Base-by-base conservation (phyloP, 2,329 filamentous ascomycete genomes). In the Monosporascus sp. region DNA sequence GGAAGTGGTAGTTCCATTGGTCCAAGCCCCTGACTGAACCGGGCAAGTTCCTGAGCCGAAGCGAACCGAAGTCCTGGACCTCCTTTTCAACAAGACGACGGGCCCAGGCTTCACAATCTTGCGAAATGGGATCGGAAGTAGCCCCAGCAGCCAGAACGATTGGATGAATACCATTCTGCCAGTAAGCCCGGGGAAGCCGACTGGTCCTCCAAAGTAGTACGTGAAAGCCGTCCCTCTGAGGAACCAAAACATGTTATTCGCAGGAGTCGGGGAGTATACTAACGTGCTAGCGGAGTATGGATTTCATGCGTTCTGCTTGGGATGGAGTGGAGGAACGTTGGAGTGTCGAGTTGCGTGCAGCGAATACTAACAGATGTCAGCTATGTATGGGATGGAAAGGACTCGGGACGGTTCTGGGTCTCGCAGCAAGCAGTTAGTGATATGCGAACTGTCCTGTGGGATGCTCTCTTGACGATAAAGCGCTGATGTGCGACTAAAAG, bases 61-160 rank as follows among this genome's bases (percentile, higher is more conserved):
- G 48, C 66, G 67, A 52, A 61, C 63, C 26, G 59, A 68, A 54
- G 61, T 70, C 7, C 56, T 71, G 24, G 63, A 71, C 46, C 56
- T 69, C 9, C 62, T 71, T 7, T 70, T 69, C 57, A 70, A 69
- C 51, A 68, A 63, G 2, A 67, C 63, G 2, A 60, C 62, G 6
- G 68, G 70, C 7, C 67, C 68, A 0, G 69, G 67, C 7, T 69
- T 71, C 57, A 66, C 67, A 2, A 71, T 72, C 24, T 56, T 71
- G 9, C 65, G 69, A 22, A 71, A 71, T 59, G 66, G 70, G 2
- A 68, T 72, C 52, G 69, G 70, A 1, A 68, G 63, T 7, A 68
- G 65, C 22, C 60, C 63, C 28, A 64, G 65, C 41, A 68, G 62
- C 49, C 60, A 59, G 46, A 65, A 58, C 26, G 68, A 70, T 51